A percentile compares a stretch with the other conserved stretches of the same genome.
Conservation (phyloP, 805 yeast genomes). For the Ogataea corticis region DNA sequence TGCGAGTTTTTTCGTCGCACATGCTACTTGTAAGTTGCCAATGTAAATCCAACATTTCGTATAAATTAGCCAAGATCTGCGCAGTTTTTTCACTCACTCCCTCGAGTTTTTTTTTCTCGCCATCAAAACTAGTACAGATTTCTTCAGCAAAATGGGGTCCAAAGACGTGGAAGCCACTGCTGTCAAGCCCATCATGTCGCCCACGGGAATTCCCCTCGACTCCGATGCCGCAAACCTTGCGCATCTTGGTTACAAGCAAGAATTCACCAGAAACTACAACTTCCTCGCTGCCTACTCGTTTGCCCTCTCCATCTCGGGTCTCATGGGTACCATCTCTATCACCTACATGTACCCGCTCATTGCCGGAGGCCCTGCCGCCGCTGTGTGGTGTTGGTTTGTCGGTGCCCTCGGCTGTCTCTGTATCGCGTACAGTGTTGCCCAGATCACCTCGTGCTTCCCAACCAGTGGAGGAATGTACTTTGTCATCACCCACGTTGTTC, state of each 20-base stretch:
- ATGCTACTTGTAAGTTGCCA: too few species aligned
- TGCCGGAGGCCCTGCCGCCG: constrained; percentile 63
- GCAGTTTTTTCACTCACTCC: not conserved
- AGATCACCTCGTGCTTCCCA: constrained; percentile 52
- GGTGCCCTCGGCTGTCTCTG: constrained; percentile 54
- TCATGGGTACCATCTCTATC: constrained; percentile 62
- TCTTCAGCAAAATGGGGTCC: constrained; percentile 8
- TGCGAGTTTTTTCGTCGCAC: too few species aligned
- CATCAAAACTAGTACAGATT: not conserved
- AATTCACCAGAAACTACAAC: constrained; percentile 57
- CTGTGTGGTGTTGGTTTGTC: constrained; percentile 63
- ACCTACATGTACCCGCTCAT: constrained; percentile 47
- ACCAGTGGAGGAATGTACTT: constrained; percentile 55
- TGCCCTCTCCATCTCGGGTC: constrained; percentile 64
- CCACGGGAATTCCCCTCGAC: constrained; percentile 27
- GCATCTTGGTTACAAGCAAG: constrained; percentile 61
- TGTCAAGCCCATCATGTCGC: constrained; percentile 19
- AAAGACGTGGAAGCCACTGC: constrained; percentile 22
- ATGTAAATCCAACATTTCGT: not conserved
- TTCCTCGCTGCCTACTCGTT: constrained; percentile 62
- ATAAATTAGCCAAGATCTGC: not conserved
- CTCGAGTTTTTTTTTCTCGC: not conserved
- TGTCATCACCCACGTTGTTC: constrained; percentile 48
- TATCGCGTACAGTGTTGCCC: constrained; percentile 53
- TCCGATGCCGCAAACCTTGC: constrained; percentile 37